Base-by-base conservation (phyloP, 2,329 filamentous ascomycete genomes). In the Paecilomyces variotii region DNA sequence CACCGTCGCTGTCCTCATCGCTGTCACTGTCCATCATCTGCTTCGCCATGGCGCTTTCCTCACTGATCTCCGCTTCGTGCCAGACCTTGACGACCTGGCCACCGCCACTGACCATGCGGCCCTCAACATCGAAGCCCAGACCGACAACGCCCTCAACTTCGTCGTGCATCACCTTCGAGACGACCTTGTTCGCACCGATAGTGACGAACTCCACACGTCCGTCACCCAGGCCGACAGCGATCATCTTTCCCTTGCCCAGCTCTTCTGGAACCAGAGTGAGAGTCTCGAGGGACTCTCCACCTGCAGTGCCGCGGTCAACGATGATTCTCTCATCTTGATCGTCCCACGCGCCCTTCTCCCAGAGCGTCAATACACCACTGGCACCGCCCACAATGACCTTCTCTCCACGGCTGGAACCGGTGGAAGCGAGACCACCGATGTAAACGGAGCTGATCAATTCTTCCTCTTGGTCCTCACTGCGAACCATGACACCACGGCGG, bases 281-380 rank as follows among this genome's bases (percentile, higher is more conserved):
- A n/a, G 86, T 83, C 68, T 97, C 93, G 50, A 97, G 77, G 60
- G 89, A 90, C 72, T 95, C 91, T 52, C 84, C 90, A 7, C 85
- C 87, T 19, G 80, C 82, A 9, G 79, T 76, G 25, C 76, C 78
- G 28, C 77, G 74, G 64, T 91, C 87, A 7, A 97, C 85, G 54
- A 89, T 85, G 67, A 97, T 89, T 56, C 91, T 84, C 75, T 96
- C 91, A 65, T 95, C 90, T 72, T 96, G 91, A 72, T 97, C 93
- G 68, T 96, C 92, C 93, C 94, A 97, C 0, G 89, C 85, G 0
- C 93, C 93, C 64, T 88, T 88, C 73, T 99, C 93, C 92, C 94
- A 99, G 5, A 97, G 78, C 3, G 92, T 97, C 62, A 97, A 73
- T 1, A 97, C 85, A 2, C 94, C 94, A 50, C 84, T 87, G 19